Conservation (phyloP, 495 filamentous ascomycete genomes). For the Neurospora sp. region DNA sequence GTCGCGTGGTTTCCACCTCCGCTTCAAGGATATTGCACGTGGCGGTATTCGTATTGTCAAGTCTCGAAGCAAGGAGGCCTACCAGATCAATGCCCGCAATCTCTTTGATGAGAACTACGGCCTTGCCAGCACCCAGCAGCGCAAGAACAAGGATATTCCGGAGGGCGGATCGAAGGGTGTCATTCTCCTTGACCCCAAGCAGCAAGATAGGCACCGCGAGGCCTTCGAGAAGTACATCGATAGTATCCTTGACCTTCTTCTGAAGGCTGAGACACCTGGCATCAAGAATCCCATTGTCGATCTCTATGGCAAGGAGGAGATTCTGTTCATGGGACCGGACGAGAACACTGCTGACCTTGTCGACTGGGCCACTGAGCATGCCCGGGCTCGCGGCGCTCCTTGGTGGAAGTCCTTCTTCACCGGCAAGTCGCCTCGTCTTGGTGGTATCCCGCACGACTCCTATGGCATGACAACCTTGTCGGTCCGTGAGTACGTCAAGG, state of each 20-base stretch:
- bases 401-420: slow-evolving; percentile 99
- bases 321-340: slow-evolving; percentile 96
- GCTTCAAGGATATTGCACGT: slow-evolving; percentile 94
- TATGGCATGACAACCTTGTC: slow-evolving; percentile 99
- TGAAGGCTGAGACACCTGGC: slow-evolving; percentile 80
- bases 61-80: slow-evolving; percentile 87
- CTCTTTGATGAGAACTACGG: slow-evolving; percentile 99
- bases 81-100: slow-evolving; percentile 89
- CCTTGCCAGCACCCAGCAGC: slow-evolving; percentile 94
- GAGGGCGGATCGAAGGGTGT: slow-evolving; percentile 98
- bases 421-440: slow-evolving; percentile 89
- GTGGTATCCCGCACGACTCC: slow-evolving; percentile 88
- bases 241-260: slow-evolving; percentile 87
- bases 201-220: slow-evolving; percentile 83
- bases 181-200: slow-evolving; percentile 82
- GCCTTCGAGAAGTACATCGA: slow-evolving; percentile 99
- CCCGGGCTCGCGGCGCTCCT: slow-evolving; percentile 73
- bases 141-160: slow-evolving; percentile 99
- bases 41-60: slow-evolving; percentile 98
- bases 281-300: slow-evolving; percentile 99
- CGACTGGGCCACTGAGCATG: slow-evolving; percentile 96
- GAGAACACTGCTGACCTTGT: slow-evolving; percentile 98
- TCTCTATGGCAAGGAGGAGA: slow-evolving; percentile 85
- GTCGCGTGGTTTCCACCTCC: slow-evolving; percentile 92
- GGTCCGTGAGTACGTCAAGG: slow-evolving; percentile 88